phyloP scores from a whole-genome alignment of 768 basidiomycete genomes.

The Crepidotus variabilis region DNA sequence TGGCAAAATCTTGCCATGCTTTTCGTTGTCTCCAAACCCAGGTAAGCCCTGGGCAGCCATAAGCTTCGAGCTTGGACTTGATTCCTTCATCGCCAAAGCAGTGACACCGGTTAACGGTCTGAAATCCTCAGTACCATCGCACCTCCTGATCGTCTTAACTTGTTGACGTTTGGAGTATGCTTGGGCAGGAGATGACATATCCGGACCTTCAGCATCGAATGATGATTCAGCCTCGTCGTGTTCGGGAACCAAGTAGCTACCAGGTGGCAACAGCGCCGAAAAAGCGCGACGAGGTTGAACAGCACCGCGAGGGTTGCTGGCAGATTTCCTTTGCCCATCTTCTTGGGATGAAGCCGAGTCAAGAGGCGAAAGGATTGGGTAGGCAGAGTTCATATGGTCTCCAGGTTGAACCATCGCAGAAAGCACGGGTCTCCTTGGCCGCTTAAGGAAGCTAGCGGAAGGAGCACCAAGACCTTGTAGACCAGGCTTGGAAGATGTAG shows the following conservation, averaged over 20 bases:
- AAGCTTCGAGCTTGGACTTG: conserved; percentile 2
- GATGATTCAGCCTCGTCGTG: conserved; percentile 54
- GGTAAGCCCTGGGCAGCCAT: conserved; percentile 58
- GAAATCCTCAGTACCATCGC: conserved; percentile 82
- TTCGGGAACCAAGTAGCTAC: conserved; percentile 40
- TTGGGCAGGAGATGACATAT: conserved; percentile 78
- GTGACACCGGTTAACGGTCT: conserved; percentile 68
- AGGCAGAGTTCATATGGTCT: conserved; percentile 36
- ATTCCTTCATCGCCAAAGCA: conserved; percentile 49
- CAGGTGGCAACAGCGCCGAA: conserved; percentile 66
- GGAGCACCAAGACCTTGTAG: conserved; percentile 53
- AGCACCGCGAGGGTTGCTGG: conserved; percentile 34
- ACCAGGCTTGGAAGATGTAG: conserved; percentile 52
- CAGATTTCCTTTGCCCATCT: conserved; percentile 15
- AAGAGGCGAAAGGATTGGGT: conserved; percentile 32
- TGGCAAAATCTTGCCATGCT: conserved; percentile 88
- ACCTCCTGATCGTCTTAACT: conserved; percentile 70
- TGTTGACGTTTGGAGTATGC: conserved; percentile 78
- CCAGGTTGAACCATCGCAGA: conserved; percentile 63
- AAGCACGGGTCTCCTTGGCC: conserved; percentile 61
- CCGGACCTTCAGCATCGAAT: conserved; percentile 62
- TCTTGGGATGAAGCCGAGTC: conserved; percentile 1
- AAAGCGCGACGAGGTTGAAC: conserved; percentile 68
- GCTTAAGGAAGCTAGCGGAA: conserved; percentile 50
- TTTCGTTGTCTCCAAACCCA: conserved; percentile 92